phyloP scores from a whole-genome alignment of 2,329 filamentous ascomycete genomes.

The Pyrenochaeta sp. region DNA sequence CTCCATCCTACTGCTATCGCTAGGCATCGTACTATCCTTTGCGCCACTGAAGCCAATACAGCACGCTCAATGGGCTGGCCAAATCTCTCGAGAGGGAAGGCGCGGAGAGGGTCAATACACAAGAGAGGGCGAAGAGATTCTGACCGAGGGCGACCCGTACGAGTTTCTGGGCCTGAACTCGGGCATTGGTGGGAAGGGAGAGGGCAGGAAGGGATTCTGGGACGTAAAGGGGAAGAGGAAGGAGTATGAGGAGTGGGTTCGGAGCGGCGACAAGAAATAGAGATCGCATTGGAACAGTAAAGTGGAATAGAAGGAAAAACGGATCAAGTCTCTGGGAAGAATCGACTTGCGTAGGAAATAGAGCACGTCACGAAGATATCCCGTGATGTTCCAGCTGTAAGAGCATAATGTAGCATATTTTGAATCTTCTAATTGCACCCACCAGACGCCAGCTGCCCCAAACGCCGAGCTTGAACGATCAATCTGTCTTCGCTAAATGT shows the following conservation, averaged over 20 bases:
- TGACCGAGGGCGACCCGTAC: constrained; percentile 78
- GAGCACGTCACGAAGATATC: no score
- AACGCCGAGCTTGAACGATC: constrained; percentile 20
- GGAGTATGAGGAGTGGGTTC: constrained; percentile 82
- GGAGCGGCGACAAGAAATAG: constrained; percentile 24
- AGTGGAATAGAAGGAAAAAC: no score
- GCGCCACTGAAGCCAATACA: constrained; percentile 83
- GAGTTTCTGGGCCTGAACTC: constrained; percentile 60
- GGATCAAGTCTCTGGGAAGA: not conserved
- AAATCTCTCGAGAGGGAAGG: constrained; percentile 79
- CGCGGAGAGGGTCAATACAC: constrained; percentile 62
- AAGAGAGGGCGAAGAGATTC: constrained; percentile 72
- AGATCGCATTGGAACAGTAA: no score
- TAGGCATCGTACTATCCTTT: constrained; percentile 81
- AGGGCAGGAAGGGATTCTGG: constrained; percentile 83
- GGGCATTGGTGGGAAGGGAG: constrained; percentile 65
- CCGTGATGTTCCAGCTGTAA: no score
- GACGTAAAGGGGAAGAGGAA: constrained; percentile 85
- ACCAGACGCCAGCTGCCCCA: constrained; percentile 5
- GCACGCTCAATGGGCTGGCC: constrained; percentile 81
- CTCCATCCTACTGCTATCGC: constrained; percentile 79
- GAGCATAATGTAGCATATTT: no score
- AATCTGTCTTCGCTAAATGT: constrained; percentile 1
- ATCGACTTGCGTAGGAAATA: no score
- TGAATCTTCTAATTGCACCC: not conserved